These are phyloP conservation scores for Clitocybe nebularis DNA, from an alignment of 1,284 basidiomycete genomes.

Conservation along the genomic window DNA sequence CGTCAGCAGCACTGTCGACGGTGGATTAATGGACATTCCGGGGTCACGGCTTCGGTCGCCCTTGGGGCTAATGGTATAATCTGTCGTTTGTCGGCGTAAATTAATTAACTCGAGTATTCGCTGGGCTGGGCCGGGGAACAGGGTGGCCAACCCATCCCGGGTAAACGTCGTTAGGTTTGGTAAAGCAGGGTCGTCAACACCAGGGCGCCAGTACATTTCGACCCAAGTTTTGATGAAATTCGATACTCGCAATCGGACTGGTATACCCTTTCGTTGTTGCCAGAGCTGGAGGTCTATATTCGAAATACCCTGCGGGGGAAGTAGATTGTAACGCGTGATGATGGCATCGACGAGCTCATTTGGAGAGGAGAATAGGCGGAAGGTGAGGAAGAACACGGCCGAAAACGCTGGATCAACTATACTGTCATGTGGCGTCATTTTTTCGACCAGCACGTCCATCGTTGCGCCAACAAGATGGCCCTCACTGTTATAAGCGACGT, in stretches of 20 bases:
- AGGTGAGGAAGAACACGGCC: constrained; percentile 92
- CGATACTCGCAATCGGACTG: constrained; percentile 84
- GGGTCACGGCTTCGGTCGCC: constrained; percentile 63
- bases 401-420: constrained; percentile 83
- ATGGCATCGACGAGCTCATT: constrained; percentile 72
- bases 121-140: constrained; percentile 66
- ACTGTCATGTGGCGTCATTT: constrained; percentile 94
- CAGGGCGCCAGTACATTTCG: constrained; percentile 83
- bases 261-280: constrained; percentile 84
- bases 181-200: constrained; percentile 60
- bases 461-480: constrained; percentile 91
- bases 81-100: constrained; percentile 44
- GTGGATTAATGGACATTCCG: constrained; percentile 66
- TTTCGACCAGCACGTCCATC: constrained; percentile 84
- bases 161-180: constrained; percentile 62
- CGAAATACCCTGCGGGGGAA: constrained; percentile 53
- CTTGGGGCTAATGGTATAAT: constrained; percentile 46
- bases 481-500: constrained; percentile 88
- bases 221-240: constrained; percentile 95
- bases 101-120: constrained; percentile 72
- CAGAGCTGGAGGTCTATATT: constrained; percentile 69
- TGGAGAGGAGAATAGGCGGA: constrained; percentile 89
- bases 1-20: constrained; percentile 38
- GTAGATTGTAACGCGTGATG: constrained; percentile 78
- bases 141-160: constrained; percentile 52